These are phyloP conservation scores for Fomitopsis palustris DNA, from an alignment of 1,284 basidiomycete species.

Conservation along the genomic window DNA sequence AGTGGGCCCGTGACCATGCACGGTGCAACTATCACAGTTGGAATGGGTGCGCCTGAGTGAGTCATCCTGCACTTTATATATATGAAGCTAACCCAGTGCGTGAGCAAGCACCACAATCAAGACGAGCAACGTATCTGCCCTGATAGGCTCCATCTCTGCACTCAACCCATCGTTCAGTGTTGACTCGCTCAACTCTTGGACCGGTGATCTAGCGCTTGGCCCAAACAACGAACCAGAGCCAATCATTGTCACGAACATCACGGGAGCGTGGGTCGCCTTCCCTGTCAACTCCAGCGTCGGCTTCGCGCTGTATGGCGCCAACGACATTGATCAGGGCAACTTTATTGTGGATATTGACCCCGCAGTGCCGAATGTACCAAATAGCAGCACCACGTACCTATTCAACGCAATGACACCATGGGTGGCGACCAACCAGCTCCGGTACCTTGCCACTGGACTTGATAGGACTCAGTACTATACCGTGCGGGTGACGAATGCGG, in stretches of 20 bases:
- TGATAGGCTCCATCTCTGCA: too few relatives aligned
- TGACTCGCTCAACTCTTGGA: neutral
- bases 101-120: neutral
- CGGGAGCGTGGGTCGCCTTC: neutral
- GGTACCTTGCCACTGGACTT: neutral
- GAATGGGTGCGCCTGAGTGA: neutral
- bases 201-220: neutral
- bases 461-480: neutral
- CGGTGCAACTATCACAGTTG: slow-evolving; percentile 1
- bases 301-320: neutral
- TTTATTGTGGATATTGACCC: too few relatives aligned
- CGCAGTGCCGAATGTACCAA: too few relatives aligned
- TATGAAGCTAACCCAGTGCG: neutral
- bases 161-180: neutral
- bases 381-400: too few relatives aligned
- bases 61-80: neutral
- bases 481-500: neutral
- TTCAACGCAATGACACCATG: neutral
- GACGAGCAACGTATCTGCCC: neutral
- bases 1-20: neutral
- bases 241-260: neutral
- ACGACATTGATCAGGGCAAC: neutral
- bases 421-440: neutral
- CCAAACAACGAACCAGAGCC: neutral
- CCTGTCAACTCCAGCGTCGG: neutral